Evolutionary conservation across 108 stramenopile species (phyloP).

Genomic region (Mayamaea pseudoterrestris): DNA sequence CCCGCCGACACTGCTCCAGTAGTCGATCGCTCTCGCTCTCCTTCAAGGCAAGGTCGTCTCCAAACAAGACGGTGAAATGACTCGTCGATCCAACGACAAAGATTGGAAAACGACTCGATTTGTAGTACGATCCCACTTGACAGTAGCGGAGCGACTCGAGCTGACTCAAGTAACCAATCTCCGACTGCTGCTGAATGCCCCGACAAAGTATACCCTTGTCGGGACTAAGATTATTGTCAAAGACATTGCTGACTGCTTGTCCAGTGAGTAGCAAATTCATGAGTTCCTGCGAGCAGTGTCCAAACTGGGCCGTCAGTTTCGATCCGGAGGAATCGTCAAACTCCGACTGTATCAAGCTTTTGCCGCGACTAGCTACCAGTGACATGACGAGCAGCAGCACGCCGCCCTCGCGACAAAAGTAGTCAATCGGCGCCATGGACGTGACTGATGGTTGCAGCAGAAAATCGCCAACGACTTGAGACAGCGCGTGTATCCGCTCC

Average conservation of each 20-base stretch:
- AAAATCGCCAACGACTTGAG: slow-evolving; percentile 9
- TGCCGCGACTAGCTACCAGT: slow-evolving; percentile 42
- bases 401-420: slow-evolving; percentile 44
- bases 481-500: too few species aligned
- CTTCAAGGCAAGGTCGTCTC: slow-evolving; percentile 33
- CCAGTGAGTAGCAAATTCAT: slow-evolving; percentile 77
- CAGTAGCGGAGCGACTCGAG: slow-evolving; percentile 66
- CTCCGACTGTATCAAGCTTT: slow-evolving; percentile 26
- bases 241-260: slow-evolving; percentile 72
- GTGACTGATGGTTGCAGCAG: slow-evolving; percentile 13
- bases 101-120: slow-evolving; percentile 65
- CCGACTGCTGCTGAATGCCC: slow-evolving; percentile 60
- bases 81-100: slow-evolving; percentile 74
- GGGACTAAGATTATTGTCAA: slow-evolving; percentile 58
- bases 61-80: slow-evolving; percentile 82
- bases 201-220: slow-evolving; percentile 57
- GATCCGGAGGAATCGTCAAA: slow-evolving; percentile 59
- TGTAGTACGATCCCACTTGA: slow-evolving; percentile 75
- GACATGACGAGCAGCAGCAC: slow-evolving; percentile 67
- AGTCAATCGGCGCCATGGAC: slow-evolving; percentile 17
- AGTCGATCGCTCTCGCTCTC: slow-evolving; percentile 56
- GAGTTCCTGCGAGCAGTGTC: slow-evolving; percentile 82
- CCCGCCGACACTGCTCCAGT: slow-evolving; percentile 63
- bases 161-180: slow-evolving; percentile 72
- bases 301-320: slow-evolving; percentile 68